Evolutionary conservation across 2,329 filamentous ascomycete species (phyloP), one percentile per base, ranked within the genome.

Genomic region (Parascedosporium putredinis): DNA sequence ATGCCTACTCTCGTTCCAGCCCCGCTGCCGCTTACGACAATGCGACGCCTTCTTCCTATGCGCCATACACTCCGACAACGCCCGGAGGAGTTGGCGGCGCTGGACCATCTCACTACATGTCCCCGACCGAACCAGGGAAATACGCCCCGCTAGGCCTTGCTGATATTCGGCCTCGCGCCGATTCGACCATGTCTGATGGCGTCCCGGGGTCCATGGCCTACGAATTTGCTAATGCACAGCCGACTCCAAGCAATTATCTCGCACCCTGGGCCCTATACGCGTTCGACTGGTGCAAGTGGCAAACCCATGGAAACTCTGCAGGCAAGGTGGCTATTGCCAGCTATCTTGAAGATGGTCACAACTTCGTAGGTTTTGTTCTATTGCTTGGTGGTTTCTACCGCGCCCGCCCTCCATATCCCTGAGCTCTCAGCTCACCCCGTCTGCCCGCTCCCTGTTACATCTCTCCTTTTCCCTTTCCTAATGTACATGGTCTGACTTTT

Each of bases 221-320:
- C 61, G 86, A 89, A 60, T 73, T 81, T 47, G 78, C 80, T 55
- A 78, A 79, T 62, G 64, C 79, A 54, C 72, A 79, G 66, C 64
- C 84, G 62, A 66, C 86, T 62, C 94, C 91, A 55, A 95, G 88
- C 73, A 96, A 91, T 64, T 95, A 96, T 62, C 70, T 95, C 55
- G 89, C 91, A 4, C 90, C 91, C 0, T 98, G 93, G 88, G 85
- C 89, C 12, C 83, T 95, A 50, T 98, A 97, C 65, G 91, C 93
- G 10, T 91, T 95, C 60, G 93, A 98, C 69, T 98, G 93, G 93
- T 98, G 93, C 72, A 98, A 98, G 68, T 98, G 93, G 91, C 81
- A 86, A 14, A 83, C 91, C 2, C 81, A 88, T 60, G 82, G 68
- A 59, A 83, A 83, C 56, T 83, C 87, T 54, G 88, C 88, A 3